Evolutionary conservation across 176 grass and related monocot species (phyloP).

Genomic region (Raddia distichophylla): DNA sequence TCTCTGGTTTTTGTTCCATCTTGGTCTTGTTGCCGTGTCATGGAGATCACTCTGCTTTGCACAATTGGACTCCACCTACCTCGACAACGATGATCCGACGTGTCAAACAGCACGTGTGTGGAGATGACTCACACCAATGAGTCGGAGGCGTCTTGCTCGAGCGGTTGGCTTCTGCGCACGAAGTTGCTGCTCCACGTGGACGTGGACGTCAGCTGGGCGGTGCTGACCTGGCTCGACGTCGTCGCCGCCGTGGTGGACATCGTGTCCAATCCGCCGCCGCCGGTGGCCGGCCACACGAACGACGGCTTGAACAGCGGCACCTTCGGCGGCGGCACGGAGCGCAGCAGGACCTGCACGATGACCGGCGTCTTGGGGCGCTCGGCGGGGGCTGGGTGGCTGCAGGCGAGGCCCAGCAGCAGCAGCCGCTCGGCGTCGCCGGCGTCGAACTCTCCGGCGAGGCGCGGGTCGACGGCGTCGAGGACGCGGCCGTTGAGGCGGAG

Average conservation of each 20-base stretch:
- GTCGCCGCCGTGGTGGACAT: conserved; percentile 40
- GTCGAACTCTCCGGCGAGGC: conserved; percentile 45
- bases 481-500: conserved; percentile 69
- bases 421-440: conserved; percentile 58
- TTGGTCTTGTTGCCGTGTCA: neutral
- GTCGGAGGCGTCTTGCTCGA: conserved; percentile 20
- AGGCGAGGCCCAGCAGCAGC: conserved; percentile 76
- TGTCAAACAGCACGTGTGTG: neutral
- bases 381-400: conserved; percentile 64
- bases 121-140: neutral
- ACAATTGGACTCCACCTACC: conserved; percentile 26
- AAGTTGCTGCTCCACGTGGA: conserved; percentile 56
- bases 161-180: conserved; percentile 20
- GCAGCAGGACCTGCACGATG: conserved; percentile 62
- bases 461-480: conserved; percentile 64
- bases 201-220: conserved; percentile 42
- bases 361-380: conserved; percentile 68
- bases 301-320: conserved; percentile 78
- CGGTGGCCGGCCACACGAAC: conserved; percentile 64
- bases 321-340: conserved; percentile 39
- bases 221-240: conserved; percentile 45
- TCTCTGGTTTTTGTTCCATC: neutral
- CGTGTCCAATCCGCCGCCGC: conserved; percentile 26
- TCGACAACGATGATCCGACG: neutral
- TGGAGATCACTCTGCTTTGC: conserved; percentile 10